phyloP scores from a whole-genome alignment of 768 basidiomycete species.

The Pisolithus microcarpus region DNA sequence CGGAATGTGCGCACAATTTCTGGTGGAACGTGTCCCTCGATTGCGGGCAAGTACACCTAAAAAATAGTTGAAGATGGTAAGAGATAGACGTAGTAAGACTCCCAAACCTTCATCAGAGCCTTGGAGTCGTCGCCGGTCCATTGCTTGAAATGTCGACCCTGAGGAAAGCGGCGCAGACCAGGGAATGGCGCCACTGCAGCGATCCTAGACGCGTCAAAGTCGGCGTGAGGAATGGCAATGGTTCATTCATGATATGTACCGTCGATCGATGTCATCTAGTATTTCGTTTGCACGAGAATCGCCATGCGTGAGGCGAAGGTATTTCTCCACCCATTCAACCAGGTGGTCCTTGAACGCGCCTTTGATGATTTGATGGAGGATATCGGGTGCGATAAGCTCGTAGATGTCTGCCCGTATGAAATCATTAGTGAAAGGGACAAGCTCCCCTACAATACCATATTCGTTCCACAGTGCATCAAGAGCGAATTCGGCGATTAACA shows the following conservation, averaged over 20 bases:
- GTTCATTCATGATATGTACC: slow-evolving; percentile 9
- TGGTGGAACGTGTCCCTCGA: too few species aligned
- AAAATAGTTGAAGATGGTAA: too few species aligned
- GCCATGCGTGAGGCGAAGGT: too few species aligned
- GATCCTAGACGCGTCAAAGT: slow-evolving; percentile 13
- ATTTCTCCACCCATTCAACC: too few species aligned
- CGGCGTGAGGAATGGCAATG: background rate
- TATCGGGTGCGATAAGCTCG: slow-evolving; percentile 23
- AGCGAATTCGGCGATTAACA: too few species aligned
- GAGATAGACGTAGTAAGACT: too few species aligned
- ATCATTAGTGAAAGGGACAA: slow-evolving; percentile 25
- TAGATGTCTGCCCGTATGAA: slow-evolving; percentile 30
- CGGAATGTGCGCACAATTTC: slow-evolving; percentile 12
- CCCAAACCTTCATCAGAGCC: slow-evolving; percentile 31
- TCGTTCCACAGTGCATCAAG: slow-evolving; percentile 22
- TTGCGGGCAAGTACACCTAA: too few species aligned
- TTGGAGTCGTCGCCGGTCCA: slow-evolving; percentile 37
- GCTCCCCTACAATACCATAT: slow-evolving; percentile 26
- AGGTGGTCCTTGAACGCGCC: too few species aligned
- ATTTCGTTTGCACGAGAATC: slow-evolving; percentile 7
- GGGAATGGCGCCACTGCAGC: slow-evolving; percentile 20
- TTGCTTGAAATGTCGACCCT: slow-evolving; percentile 28
- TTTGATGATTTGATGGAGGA: slow-evolving; percentile 24
- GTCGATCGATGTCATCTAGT: slow-evolving; percentile 26
- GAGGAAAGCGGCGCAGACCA: too few species aligned